These are phyloP conservation scores for Penicillium sclerotigenum DNA, from an alignment of 2,329 filamentous ascomycete genomes.

Conservation along the genomic window DNA sequence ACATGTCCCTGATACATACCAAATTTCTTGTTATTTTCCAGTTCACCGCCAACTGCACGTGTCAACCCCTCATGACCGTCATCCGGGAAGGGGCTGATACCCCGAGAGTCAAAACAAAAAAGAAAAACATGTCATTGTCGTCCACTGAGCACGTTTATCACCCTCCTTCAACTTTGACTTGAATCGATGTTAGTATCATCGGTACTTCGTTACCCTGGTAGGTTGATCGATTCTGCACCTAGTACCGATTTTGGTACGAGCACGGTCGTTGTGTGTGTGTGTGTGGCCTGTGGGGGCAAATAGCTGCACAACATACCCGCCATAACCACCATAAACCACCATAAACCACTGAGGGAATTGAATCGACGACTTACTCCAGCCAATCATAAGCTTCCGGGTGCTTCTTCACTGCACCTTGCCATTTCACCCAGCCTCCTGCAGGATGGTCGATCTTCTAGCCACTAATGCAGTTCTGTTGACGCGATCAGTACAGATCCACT, in stretches of 20 bases:
- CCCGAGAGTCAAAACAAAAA: slow-evolving; percentile 1
- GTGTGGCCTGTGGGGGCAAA: slow-evolving; percentile 13
- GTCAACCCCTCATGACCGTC: background rate
- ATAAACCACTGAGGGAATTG: slow-evolving; percentile 10
- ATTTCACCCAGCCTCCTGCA: slow-evolving; percentile 32
- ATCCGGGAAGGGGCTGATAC: slow-evolving; percentile 10
- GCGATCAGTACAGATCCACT: slow-evolving; percentile 16
- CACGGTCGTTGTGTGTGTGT: slow-evolving; percentile 16
- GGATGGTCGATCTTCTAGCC: slow-evolving; percentile 26
- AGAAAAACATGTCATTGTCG: background rate
- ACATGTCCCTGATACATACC: background rate
- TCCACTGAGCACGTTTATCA: background rate
- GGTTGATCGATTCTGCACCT: slow-evolving; percentile 4
- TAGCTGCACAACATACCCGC: slow-evolving; percentile 24
- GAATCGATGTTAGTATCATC: background rate
- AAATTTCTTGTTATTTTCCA: too few species aligned
- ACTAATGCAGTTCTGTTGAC: slow-evolving; percentile 20
- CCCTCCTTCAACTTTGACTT: background rate
- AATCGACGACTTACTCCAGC: slow-evolving; percentile 5
- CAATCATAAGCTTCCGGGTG: slow-evolving; percentile 14
- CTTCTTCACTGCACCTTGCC: slow-evolving; percentile 24
- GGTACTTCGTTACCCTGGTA: background rate
- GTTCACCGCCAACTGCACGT: slow-evolving; percentile 20
- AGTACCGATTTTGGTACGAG: slow-evolving; percentile 9
- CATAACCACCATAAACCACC: too few species aligned